These are phyloP conservation scores for Lonicera japonica DNA, from an alignment of 129 eudicot species.

Conservation along the genomic window DNA sequence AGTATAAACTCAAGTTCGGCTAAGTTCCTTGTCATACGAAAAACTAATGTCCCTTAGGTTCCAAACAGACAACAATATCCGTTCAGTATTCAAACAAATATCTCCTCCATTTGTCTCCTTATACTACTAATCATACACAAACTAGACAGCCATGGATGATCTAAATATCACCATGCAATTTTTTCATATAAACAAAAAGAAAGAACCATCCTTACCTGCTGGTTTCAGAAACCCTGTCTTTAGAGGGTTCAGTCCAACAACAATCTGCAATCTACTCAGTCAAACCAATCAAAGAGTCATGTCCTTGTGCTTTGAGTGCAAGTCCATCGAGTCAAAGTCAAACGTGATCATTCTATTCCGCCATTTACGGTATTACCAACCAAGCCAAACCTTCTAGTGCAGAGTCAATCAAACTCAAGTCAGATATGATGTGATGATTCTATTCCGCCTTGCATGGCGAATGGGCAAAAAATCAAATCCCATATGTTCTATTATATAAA, in stretches of 20 bases:
- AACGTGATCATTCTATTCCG: constrained; percentile 10
- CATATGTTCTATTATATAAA: constrained; percentile 59
- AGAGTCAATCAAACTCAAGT: too few species aligned
- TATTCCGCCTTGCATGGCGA: too few species aligned
- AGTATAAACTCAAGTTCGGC: too few species aligned
- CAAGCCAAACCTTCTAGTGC: constrained; percentile 7
- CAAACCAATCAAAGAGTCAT: constrained; percentile 38
- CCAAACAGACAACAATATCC: too few species aligned
- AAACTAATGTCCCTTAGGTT: too few species aligned
- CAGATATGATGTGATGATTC: too few species aligned
- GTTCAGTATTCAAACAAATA: too few species aligned
- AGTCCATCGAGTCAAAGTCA: constrained; percentile 6
- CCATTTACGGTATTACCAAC: constrained; percentile 17
- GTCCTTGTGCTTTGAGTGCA: constrained; percentile 19
- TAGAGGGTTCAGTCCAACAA: constrained; percentile 39
- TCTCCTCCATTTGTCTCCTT: too few species aligned
- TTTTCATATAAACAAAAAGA: too few species aligned
- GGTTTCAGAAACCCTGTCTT: constrained; percentile 48
- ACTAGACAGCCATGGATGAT: too few species aligned
- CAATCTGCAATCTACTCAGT: constrained; percentile 33
- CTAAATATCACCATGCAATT: not conserved
- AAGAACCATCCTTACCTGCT: constrained; percentile 37
- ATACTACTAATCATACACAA: too few species aligned
- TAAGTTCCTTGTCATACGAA: too few species aligned
- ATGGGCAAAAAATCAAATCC: constrained; percentile 36